These are phyloP conservation scores for Leishmania major DNA, from an alignment of 208 protist genomes.

Conservation along the genomic window DNA sequence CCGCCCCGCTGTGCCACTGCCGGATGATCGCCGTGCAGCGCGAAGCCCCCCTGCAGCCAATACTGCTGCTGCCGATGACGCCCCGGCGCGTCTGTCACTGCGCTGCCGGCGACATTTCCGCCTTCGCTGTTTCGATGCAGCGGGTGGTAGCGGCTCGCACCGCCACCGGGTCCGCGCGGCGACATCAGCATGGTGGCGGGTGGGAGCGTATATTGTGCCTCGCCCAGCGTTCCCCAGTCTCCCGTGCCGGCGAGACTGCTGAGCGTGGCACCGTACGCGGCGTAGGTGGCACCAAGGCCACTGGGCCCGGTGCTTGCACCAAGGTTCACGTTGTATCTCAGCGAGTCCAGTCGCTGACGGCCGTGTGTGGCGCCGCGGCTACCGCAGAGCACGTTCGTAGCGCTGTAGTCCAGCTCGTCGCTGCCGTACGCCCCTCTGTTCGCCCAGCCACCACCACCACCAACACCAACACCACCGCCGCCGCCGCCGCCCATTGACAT, in stretches of 20 bases:
- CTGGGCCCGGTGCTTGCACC: not conserved
- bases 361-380: not conserved
- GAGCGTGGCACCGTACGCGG: not conserved
- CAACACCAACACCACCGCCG: not conserved
- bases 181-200: not conserved
- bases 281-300: not conserved
- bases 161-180: not conserved
- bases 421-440: not conserved
- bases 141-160: not conserved
- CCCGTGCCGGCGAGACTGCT: not conserved
- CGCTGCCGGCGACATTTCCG: not conserved
- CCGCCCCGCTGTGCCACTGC: not conserved
- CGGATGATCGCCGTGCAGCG: not conserved
- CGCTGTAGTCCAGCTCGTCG: not conserved
- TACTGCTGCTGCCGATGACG: not conserved
- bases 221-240: not conserved
- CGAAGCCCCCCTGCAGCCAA: not conserved
- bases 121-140: not conserved
- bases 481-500: slow-evolving; percentile 2
- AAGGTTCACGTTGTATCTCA: slow-evolving; percentile 5
- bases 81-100: not conserved
- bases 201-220: not conserved
- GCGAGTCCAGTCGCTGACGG: slow-evolving; percentile 5
- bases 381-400: not conserved
- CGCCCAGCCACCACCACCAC: not conserved